These are phyloP conservation scores for Pestalotiopsis sp. DNA, from an alignment of 2,329 filamentous ascomycete genomes.

Conservation along the genomic window DNA sequence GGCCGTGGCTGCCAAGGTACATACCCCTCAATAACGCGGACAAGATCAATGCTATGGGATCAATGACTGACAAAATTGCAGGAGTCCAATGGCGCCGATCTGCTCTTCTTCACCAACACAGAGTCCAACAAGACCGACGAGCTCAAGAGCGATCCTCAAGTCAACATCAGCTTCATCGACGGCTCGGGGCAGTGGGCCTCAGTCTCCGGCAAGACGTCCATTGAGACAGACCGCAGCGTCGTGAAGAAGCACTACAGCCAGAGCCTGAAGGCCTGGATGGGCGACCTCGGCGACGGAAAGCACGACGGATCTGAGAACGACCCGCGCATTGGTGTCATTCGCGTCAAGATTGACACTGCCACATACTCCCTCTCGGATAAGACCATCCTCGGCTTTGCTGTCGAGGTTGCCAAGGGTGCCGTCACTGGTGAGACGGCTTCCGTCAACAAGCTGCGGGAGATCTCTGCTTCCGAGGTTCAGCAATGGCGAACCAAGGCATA, in stretches of 20 bases:
- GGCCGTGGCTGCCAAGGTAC: constrained; percentile 79
- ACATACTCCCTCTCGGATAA: constrained; percentile 71
- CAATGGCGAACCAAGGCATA: constrained; percentile 50
- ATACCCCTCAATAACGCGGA: constrained; percentile 18
- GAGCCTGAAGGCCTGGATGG: constrained; percentile 80
- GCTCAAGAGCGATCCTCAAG: constrained; percentile 69
- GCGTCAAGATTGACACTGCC: constrained; percentile 71
- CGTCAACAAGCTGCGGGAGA: constrained; percentile 77
- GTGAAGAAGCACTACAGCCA: constrained; percentile 78
- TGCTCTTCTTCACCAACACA: constrained; percentile 91
- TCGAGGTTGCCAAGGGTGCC: constrained; percentile 76
- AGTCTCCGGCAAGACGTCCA: constrained; percentile 71
- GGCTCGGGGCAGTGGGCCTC: constrained; percentile 83
- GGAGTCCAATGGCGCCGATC: constrained; percentile 78
- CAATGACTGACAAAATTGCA: constrained; percentile 35
- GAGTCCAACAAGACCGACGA: constrained; percentile 88
- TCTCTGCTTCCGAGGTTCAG: constrained; percentile 67
- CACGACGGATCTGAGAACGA: constrained; percentile 84
- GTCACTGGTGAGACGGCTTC: constrained; percentile 72
- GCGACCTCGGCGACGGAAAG: constrained; percentile 79
- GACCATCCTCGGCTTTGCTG: constrained; percentile 64
- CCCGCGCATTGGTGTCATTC: constrained; percentile 81
- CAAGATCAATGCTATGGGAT: neutral
- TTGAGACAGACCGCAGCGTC: constrained; percentile 70
- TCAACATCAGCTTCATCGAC: constrained; percentile 84